These are phyloP conservation scores for Microdochium bolleyi DNA, from an alignment of 2,329 filamentous ascomycete genomes.

Conservation along the genomic window DNA sequence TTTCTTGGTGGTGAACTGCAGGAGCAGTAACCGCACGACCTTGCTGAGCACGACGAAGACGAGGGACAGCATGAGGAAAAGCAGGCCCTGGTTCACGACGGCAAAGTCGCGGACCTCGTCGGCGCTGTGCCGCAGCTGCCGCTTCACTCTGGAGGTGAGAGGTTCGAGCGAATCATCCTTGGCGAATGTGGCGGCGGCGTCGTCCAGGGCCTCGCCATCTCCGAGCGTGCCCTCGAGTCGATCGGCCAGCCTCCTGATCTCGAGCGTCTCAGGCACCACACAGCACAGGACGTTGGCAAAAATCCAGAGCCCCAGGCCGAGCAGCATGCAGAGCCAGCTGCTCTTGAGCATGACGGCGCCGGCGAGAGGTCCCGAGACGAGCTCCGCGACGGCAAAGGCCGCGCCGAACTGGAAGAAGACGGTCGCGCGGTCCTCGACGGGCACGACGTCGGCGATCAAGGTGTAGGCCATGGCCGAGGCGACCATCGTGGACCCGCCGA, in stretches of 20 bases:
- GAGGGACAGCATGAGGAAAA: constrained; percentile 4
- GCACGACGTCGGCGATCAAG: constrained; percentile 33
- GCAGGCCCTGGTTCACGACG: constrained; percentile 2
- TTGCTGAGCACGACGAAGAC: constrained; percentile 19
- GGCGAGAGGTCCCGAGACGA: constrained; percentile 29
- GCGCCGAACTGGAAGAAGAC: constrained; percentile 30
- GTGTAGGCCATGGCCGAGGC: constrained; percentile 36
- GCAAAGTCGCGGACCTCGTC: background rate
- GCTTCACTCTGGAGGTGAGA: background rate
- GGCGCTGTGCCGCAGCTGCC: background rate
- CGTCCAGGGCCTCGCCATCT: background rate
- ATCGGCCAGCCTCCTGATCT: constrained; percentile 12
- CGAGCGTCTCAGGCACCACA: constrained; percentile 34
- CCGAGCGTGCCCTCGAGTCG: constrained; percentile 2
- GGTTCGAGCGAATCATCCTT: background rate
- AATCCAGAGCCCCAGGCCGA: constrained; percentile 20
- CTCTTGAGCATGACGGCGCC: constrained; percentile 29
- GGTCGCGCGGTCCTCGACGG: constrained; percentile 25
- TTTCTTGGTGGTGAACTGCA: constrained; percentile 45
- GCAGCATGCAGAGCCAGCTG: constrained; percentile 30
- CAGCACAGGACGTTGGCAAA: constrained; percentile 18
- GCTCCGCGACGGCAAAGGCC: constrained; percentile 24
- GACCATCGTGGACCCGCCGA: constrained; percentile 32
- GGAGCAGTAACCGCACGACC: constrained; percentile 27
- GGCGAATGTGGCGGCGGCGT: too few relatives aligned